A percentile compares a stretch with the other conserved stretches of the same genome.
Evolutionary conservation across 75 land plant species (phyloP).

Genomic region (Isoetes taiwanensis): DNA sequence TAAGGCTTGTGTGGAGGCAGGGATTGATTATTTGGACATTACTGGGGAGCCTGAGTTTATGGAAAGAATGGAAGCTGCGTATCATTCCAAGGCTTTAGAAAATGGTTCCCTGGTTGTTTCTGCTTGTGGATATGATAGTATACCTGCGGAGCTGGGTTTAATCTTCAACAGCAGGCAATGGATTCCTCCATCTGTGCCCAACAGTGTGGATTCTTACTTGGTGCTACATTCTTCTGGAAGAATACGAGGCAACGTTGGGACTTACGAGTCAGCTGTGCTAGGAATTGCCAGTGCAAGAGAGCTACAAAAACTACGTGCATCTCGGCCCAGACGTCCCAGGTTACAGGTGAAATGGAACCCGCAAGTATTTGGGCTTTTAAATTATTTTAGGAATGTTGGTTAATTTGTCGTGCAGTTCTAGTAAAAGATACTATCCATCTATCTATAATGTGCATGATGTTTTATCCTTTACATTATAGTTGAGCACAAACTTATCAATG

Average conservation of each 20-base stretch:
- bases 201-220: neutral
- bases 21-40: neutral
- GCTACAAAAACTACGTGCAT: slow-evolving; percentile 50
- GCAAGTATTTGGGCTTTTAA: no score
- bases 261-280: slow-evolving; percentile 71
- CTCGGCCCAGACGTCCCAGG: slow-evolving; percentile 47
- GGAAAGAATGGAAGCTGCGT: neutral
- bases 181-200: neutral
- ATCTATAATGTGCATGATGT: no score
- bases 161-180: slow-evolving; percentile 5
- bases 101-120: neutral
- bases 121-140: slow-evolving; percentile 3
- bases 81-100: neutral
- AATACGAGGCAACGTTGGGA: slow-evolving; percentile 71
- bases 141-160: neutral
- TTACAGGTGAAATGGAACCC: slow-evolving; percentile 39
- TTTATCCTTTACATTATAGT: no score
- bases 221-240: slow-evolving; percentile 8
- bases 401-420: no score
- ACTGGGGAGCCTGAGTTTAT: slow-evolving; percentile 8
- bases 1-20: neutral
- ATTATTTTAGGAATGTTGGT: no score
- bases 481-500: no score
- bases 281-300: slow-evolving; percentile 46
- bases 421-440: no score